phyloP scores from a whole-genome alignment of 768 basidiomycete species.

The Kondoa malvinella region DNA sequence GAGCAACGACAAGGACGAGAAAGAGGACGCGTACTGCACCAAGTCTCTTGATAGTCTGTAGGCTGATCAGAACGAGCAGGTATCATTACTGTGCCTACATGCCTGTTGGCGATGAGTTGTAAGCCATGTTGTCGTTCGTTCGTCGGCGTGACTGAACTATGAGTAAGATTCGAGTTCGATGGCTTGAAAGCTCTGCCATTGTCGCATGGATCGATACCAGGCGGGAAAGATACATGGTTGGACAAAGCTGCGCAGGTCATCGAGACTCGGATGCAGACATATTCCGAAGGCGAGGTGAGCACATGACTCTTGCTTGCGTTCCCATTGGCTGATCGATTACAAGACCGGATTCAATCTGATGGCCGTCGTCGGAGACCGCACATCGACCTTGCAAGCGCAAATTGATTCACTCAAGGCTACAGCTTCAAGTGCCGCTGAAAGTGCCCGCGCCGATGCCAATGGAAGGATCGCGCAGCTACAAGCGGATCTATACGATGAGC shows the following conservation, averaged over 20 bases:
- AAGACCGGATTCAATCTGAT: constrained; percentile 86
- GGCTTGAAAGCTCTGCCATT: constrained; percentile 67
- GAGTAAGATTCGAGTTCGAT: constrained; percentile 54
- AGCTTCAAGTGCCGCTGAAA: constrained; percentile 35
- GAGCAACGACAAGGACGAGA: constrained; percentile 39
- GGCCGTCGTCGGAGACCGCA: constrained; percentile 63
- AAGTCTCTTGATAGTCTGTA: neutral
- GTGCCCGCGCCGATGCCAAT: constrained; percentile 32
- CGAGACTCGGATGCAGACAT: constrained; percentile 71
- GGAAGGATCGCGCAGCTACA: neutral
- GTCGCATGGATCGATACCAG: constrained; percentile 56
- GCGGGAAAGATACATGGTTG: constrained; percentile 54
- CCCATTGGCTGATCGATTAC: neutral
- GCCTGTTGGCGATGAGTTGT: constrained; percentile 62
- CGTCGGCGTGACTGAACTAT: neutral
- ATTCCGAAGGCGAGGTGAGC: constrained; percentile 64
- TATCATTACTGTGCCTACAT: constrained; percentile 83
- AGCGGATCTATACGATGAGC: constrained; percentile 18
- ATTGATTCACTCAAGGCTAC: constrained; percentile 22
- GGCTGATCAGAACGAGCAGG: neutral
- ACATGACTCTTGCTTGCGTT: constrained; percentile 28
- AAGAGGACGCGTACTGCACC: constrained; percentile 56
- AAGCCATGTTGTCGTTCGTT: neutral
- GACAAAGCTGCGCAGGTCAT: constrained; percentile 68
- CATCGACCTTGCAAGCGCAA: constrained; percentile 38